A percentile compares a stretch with the other conserved stretches of the same genome.
These are phyloP conservation scores for Phytophthora sp. DNA, from an alignment of 352 stramenopile species.

Conservation along the genomic window DNA sequence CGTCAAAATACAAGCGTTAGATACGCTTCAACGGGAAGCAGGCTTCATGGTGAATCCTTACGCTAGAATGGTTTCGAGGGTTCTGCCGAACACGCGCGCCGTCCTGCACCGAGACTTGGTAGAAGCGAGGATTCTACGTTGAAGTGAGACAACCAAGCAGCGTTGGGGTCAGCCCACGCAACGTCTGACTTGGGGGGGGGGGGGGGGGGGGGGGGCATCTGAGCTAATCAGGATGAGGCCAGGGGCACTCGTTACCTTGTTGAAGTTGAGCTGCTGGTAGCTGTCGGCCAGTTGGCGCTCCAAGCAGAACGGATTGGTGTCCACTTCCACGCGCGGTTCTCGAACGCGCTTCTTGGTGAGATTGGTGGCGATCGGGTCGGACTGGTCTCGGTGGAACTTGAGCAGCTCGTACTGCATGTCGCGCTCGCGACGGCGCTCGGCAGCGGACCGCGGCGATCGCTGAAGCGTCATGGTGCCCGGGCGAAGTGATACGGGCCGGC, in stretches of 20 bases:
- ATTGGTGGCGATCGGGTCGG: constrained; percentile 49
- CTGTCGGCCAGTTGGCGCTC: constrained; percentile 80
- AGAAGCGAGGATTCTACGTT: constrained; percentile 77
- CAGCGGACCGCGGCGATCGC: constrained; percentile 17
- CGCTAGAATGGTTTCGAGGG: constrained; percentile 77
- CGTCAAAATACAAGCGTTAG: constrained; percentile 11
- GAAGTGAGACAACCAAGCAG: constrained; percentile 9
- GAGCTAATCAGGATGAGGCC: background rate
- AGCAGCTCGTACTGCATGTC: constrained; percentile 78
- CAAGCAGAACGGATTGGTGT: constrained; percentile 76
- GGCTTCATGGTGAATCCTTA: constrained; percentile 32
- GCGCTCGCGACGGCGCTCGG: constrained; percentile 49
- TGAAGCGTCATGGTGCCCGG: constrained; percentile 17
- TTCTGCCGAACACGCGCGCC: constrained; percentile 56
- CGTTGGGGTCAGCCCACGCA: constrained; percentile 18
- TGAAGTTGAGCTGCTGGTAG: constrained; percentile 76
- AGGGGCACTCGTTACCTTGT: constrained; percentile 57
- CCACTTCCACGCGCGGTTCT: constrained; percentile 57
- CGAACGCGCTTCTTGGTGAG: constrained; percentile 72
- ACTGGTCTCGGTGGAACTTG: constrained; percentile 64
- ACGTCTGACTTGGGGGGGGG: background rate
- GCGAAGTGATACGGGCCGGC: constrained; percentile 1
- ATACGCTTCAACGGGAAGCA: constrained; percentile 3
- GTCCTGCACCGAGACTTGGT: constrained; percentile 56
- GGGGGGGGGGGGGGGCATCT: background rate